Base-by-base conservation (phyloP, 2,329 filamentous ascomycete genomes). In the Phyllosticta citriasiana region DNA sequence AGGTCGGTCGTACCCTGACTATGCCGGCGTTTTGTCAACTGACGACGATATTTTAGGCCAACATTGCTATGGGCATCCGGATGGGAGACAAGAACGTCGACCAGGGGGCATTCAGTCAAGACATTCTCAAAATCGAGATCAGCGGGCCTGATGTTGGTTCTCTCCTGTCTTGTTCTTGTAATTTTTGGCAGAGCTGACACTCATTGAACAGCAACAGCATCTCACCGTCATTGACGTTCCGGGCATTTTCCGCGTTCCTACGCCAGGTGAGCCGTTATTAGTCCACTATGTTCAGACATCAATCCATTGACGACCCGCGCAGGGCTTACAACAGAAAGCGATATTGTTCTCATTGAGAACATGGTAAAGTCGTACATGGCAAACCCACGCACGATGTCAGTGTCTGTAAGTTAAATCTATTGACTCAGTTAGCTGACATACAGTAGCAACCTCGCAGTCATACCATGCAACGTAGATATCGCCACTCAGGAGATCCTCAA, bases 331-430 rank as follows among this genome's bases (percentile, higher is more conserved):
- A 69, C 69, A 0, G 67, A 68, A 2, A 64, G 66, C 10, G 75
- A 78, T 56, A 67, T 67, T 6, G 65, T 69, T 4, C 62, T 71
- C 0, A 68, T 77, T 14, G 63, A 66, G 5, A 59, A 65, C 4
- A 65, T 78, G 27, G 76, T 79, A 0, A 67, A 79, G 1, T 70
- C 71, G 0, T 88, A 88, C 65, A 84, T 88, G 76, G 66, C 61
- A 16, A 68, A 69, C 14, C 64, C 27, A 30, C 3, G 27, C 2
- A 30, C 27, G 6, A 30, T 30, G 27, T 30, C 3, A 30, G 27
- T 30, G 27, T 27, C 27, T 2, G 27, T 8, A 7, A 30, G 6
- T 30, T 4, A 7, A 7, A 2, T 30, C 9, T 1, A 8, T 30
- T 30, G 27, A 8, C 27, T 30, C 26, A 27, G 7, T 5, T 27